A percentile compares a stretch with the other conserved stretches of the same genome.
These are phyloP conservation scores for Hemisphaericaspora nanyangensis DNA, from an alignment of 805 yeast genomes.

Conservation along the genomic window DNA sequence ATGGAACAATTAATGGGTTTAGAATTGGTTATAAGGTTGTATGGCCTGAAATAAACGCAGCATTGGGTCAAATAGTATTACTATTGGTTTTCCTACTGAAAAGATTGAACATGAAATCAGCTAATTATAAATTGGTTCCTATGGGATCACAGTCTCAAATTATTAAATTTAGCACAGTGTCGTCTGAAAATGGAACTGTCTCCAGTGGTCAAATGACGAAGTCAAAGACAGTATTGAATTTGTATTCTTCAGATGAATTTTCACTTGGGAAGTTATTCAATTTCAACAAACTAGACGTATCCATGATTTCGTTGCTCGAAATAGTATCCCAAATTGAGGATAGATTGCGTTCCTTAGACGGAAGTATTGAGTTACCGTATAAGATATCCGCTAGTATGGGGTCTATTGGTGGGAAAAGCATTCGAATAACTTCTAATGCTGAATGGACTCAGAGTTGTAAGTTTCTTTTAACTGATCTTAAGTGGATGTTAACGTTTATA, in stretches of 20 bases:
- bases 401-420: constrained; percentile 71
- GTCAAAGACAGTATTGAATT: constrained; percentile 45
- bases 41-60: constrained; percentile 91
- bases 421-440: constrained; percentile 66
- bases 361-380: constrained; percentile 67
- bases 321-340: constrained; percentile 51
- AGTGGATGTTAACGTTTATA: constrained; percentile 81
- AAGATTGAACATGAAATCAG: constrained; percentile 51
- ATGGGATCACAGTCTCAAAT: constrained; percentile 82
- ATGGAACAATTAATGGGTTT: constrained; percentile 84
- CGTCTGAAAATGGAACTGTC: background rate
- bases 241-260: constrained; percentile 69
- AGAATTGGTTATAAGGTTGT: constrained; percentile 77
- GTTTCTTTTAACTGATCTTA: constrained; percentile 67
- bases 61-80: constrained; percentile 78
- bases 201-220: constrained; percentile 6
- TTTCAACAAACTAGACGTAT: constrained; percentile 73
- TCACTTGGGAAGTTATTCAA: constrained; percentile 67
- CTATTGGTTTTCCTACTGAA: constrained; percentile 61
- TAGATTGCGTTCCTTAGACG: constrained; percentile 43
- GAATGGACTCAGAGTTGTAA: constrained; percentile 93
- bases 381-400: constrained; percentile 54
- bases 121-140: constrained; percentile 66
- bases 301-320: constrained; percentile 75
- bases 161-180: constrained; percentile 45